Base-by-base conservation (phyloP, 139 green algal species). In the Asterochloris sp. region DNA sequence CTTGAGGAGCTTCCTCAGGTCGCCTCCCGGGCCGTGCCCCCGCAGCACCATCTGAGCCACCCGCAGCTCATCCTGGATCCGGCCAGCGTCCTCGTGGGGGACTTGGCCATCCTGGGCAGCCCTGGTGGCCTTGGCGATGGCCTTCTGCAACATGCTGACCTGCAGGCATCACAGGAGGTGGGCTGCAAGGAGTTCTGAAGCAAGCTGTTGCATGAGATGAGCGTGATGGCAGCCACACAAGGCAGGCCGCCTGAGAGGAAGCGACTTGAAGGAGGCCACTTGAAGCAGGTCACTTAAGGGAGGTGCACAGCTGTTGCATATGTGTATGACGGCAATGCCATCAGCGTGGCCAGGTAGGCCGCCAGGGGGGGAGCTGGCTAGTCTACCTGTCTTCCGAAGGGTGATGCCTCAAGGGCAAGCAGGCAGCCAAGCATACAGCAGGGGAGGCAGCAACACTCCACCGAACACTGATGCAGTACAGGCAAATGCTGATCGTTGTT, bases 1-100 rank as follows among this genome's bases (percentile, higher is more conserved):
- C 71, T 88, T 90, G 61, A 82, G 79, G 73, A 92, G 88, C 83
- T 93, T 93, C 76, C 91, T 86, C 86, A 96, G 85, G 85, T 96
- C 92, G 21, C 92, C 92, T 1, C 91, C 92, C 16, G 91, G 89
- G 1, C 92, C 92, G 21, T 91, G 82, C 17, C 92, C 92, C 13
- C 86, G 69, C 62, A 96, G 62, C 13, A 91, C 80, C 21, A 74
- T 76, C 17, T 83, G 71, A 13, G 92, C 89, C 24, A 62, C 78
- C 75, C 88, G 78, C 67, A 95, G 80, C 64, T 86, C 77, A 60
- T 87, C 84, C 62, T 84, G 60, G 21, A 85, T 78, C 17, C 79
- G 74, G 54, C 63, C 16, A 10, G 84, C 78, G 28, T 88, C 69
- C 69, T 85, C 71, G 16, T 87, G 75, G 24, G 38, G 38, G 38